Conservation (phyloP, 371 early-diverging fungal genomes). For the Zopfochytrium polystomum region DNA sequence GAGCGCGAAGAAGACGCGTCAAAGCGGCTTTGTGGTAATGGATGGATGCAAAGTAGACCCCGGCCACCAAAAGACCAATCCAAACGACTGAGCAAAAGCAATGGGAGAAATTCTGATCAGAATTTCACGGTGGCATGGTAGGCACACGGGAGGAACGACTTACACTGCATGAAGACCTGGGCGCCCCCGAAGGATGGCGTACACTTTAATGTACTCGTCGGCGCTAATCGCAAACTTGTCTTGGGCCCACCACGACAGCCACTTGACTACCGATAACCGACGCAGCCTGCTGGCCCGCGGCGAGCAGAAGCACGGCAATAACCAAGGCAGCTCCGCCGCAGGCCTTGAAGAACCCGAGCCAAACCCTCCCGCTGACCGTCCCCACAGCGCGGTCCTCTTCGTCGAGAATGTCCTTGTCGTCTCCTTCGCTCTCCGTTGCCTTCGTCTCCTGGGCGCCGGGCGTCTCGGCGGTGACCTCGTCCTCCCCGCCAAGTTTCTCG, state of each 20-base stretch:
- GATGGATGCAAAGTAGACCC: conserved; percentile 29
- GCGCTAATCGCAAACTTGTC: conserved; percentile 5
- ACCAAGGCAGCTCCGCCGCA: conserved; percentile 23
- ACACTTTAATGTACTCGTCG: conserved; percentile 13
- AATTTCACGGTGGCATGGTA: too few relatives aligned
- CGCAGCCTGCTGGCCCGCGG: conserved; percentile 10
- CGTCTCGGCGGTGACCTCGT: background rate
- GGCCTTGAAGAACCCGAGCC: conserved; percentile 31
- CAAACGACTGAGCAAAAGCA: conserved; percentile 39
- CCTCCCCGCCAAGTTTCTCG: background rate
- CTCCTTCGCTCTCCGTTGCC: background rate
- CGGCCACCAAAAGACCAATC: conserved; percentile 37
- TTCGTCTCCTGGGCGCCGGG: conserved; percentile 4
- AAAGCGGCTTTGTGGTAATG: conserved; percentile 59
- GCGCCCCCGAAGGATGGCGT: conserved; percentile 15
- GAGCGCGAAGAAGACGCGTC: conserved; percentile 63
- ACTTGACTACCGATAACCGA: conserved; percentile 24
- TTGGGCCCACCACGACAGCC: conserved; percentile 33
- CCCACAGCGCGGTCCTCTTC: conserved; percentile 38
- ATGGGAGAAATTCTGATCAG: conserved; percentile 7
- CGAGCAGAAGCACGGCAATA: conserved; percentile 1
- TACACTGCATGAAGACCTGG: too few relatives aligned
- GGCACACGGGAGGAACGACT: too few relatives aligned
- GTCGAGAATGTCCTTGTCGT: conserved; percentile 28
- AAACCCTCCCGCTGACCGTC: conserved; percentile 29